A percentile compares a stretch with the other conserved stretches of the same genome.
phyloP scores from a whole-genome alignment of 2,329 filamentous ascomycete genomes.

The Paecilomyces variotii region DNA sequence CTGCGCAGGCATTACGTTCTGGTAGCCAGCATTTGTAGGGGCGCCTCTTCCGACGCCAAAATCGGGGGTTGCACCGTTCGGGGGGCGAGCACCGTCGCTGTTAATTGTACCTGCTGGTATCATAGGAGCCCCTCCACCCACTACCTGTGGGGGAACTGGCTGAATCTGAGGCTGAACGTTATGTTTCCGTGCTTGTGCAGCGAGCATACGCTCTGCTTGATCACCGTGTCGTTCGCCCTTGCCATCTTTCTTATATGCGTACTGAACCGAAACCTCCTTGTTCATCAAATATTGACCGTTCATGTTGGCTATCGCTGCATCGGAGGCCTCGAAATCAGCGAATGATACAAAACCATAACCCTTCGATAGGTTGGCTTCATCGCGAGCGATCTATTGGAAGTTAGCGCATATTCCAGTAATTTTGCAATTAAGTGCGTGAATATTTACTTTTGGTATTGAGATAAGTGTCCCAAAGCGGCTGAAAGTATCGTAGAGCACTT shows the following conservation, averaged over 20 bases:
- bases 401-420: background rate
- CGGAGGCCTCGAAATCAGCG: slow-evolving; percentile 84
- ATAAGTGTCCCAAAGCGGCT: slow-evolving; percentile 82
- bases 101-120: slow-evolving; percentile 39
- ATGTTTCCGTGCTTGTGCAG: slow-evolving; percentile 85
- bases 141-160: slow-evolving; percentile 65
- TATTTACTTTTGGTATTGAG: slow-evolving; percentile 67
- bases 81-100: slow-evolving; percentile 28
- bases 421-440: background rate
- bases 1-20: slow-evolving; percentile 34
- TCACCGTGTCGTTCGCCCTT: slow-evolving; percentile 96
- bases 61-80: slow-evolving; percentile 25
- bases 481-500: slow-evolving; percentile 92
- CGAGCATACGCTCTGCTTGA: slow-evolving; percentile 82
- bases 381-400: slow-evolving; percentile 56
- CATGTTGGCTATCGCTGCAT: slow-evolving; percentile 86
- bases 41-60: slow-evolving; percentile 33
- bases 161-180: slow-evolving; percentile 80
- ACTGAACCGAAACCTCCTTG: slow-evolving; percentile 93
- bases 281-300: slow-evolving; percentile 95
- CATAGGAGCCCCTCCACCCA: slow-evolving; percentile 39
- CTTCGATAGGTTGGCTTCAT: slow-evolving; percentile 81
- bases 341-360: slow-evolving; percentile 96
- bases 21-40: slow-evolving; percentile 32
- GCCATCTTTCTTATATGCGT: slow-evolving; percentile 98